A percentile compares a stretch with the other conserved stretches of the same genome.
phyloP scores from a whole-genome alignment of 345 rosid species.

The Eucalyptus decipiens region DNA sequence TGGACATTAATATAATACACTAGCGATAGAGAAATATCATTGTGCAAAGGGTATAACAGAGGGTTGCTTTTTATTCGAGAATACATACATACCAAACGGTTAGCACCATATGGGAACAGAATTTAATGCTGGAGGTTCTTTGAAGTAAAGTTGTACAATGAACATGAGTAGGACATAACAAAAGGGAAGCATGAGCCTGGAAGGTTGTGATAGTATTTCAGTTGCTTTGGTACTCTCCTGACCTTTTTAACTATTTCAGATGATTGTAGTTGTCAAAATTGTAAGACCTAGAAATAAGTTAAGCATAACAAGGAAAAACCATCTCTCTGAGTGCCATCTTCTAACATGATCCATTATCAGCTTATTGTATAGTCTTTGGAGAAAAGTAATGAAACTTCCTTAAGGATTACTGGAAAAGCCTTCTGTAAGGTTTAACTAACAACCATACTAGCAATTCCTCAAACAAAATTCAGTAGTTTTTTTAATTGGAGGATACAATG shows the following conservation, averaged over 20 bases:
- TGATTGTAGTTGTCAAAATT: not conserved
- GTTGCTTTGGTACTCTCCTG: not conserved
- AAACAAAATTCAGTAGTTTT: not conserved
- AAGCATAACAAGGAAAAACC: too few species aligned
- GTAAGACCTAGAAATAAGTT: too few species aligned
- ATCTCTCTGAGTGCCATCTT: too few species aligned
- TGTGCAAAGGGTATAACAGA: not conserved
- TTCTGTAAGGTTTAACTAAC: not conserved
- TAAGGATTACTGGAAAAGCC: not conserved
- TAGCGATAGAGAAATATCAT: not conserved
- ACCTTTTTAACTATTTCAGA: not conserved
- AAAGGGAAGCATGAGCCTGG: not conserved
- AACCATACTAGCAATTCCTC: not conserved
- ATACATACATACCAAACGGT: not conserved
- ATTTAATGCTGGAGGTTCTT: not conserved
- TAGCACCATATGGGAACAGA: not conserved
- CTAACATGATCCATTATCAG: not conserved
- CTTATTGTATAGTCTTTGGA: not conserved
- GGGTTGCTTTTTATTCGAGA: not conserved
- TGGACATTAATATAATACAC: not conserved
- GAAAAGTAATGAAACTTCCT: not conserved
- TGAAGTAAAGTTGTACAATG: not conserved
- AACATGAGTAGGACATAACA: not conserved
- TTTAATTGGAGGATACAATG: not conserved
- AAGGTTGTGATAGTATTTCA: not conserved